A percentile compares a stretch with the other conserved stretches of the same genome.
Evolutionary conservation across 2,329 filamentous ascomycete genomes (phyloP).

Genomic region (Paecilomyces variotii): DNA sequence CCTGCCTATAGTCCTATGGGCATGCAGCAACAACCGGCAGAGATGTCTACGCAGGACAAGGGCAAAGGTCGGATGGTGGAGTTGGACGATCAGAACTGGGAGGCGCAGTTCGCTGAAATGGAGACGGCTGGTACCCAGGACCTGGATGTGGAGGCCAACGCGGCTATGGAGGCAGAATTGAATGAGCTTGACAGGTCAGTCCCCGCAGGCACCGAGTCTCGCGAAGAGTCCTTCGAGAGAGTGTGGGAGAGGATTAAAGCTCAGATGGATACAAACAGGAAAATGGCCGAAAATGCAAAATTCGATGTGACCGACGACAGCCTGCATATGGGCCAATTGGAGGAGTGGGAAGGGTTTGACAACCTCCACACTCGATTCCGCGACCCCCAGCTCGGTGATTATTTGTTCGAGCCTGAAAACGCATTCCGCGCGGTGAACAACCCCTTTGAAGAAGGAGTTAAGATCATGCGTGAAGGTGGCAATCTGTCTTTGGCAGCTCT

Average conservation of each 20-base stretch:
- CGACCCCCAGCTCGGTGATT: constrained; percentile 76
- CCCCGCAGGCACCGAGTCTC: constrained; percentile 55
- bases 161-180: constrained; percentile 75
- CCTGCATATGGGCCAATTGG: constrained; percentile 60
- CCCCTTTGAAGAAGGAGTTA: constrained; percentile 85
- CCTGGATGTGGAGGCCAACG: constrained; percentile 57
- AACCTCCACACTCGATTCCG: constrained; percentile 58
- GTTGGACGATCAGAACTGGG: constrained; percentile 89
- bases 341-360: constrained; percentile 74
- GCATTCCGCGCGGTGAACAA: constrained; percentile 72
- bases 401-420: constrained; percentile 93
- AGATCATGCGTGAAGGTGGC: constrained; percentile 87
- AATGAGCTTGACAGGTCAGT: constrained; percentile 83
- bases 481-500: constrained; percentile 89
- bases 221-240: constrained; percentile 66
- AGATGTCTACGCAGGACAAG: constrained; percentile 58
- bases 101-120: constrained; percentile 89
- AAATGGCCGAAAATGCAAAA: constrained; percentile 57
- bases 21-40: constrained; percentile 39
- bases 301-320: constrained; percentile 38
- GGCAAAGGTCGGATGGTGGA: constrained; percentile 79
- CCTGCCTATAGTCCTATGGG: constrained; percentile 41
- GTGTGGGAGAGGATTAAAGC: constrained; percentile 48
- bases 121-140: constrained; percentile 51
- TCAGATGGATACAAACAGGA: constrained; percentile 38